Evolutionary conservation across 805 yeast species (phyloP), one percentile per base, ranked within the genome.

Genomic region (Blastobotrys chiropterorum): DNA sequence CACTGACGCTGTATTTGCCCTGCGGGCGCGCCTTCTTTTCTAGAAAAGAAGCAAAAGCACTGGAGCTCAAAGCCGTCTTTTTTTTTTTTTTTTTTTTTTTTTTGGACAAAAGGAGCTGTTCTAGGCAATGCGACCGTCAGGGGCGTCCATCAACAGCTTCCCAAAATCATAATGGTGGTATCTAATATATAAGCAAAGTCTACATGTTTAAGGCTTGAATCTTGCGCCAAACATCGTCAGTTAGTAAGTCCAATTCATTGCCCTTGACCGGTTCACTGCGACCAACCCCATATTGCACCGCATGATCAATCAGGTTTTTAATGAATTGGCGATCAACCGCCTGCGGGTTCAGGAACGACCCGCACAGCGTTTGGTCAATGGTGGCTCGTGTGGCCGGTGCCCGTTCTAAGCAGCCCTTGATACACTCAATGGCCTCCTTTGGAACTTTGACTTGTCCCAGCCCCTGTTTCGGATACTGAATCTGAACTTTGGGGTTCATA

Each of bases 401-500:
- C 54, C 95, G 73, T 20, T 72, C 69, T 47, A 92, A 70, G 64
- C 97, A 92, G 17, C 77, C 75, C 56, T 80, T 74, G 70, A 92
- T 86, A 31, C 86, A 72, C 47, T 83, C 88, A 30, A 88, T 75
- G 1, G 85, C 82, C 31, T 85, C 78, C 30, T 70, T 69, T 1
- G 95, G 92, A 2, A 88, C 88, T n/a, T 66, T 64, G 0, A 75
- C 77, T 15, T 78, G 81, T 0, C 85, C 86, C 0, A 81, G 59
- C 0, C 89, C 89, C 26, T 68, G 70, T 21, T 74, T 76, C 1
- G 95, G 86, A 64, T 79, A 90, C 38, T 70, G 69, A 13, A 90
- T 82, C 58, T 80, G 80, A 20, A 87, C 80, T 55, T 84, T 83
- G 0, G 95, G 94, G 63, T 88, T 86, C 78, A 86, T 86, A 39